Percentiles rank a stretch among this genome's conserved stretches.
Evolutionary conservation across 306 rosid species (phyloP).

Genomic region (Canavalia ensiformis): DNA sequence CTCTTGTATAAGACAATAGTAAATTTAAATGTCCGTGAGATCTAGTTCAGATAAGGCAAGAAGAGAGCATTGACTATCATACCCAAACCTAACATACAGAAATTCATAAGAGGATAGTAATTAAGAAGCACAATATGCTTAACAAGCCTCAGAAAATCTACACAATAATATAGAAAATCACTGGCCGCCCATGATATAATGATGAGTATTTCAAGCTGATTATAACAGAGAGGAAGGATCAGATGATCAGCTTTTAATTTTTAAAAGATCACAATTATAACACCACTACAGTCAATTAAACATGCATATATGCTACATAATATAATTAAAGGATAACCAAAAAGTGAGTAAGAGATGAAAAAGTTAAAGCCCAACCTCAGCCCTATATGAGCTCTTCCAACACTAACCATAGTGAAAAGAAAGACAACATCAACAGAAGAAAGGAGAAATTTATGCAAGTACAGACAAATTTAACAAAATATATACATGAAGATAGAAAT

Average conservation of each 20-base stretch:
- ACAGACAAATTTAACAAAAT: conserved; percentile 16
- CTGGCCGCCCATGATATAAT: background rate
- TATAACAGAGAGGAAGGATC: background rate
- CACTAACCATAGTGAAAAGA: conserved; percentile 26
- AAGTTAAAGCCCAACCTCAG: conserved; percentile 19
- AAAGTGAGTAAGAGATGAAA: background rate
- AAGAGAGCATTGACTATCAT: background rate
- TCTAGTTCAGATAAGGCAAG: background rate
- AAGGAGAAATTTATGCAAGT: conserved; percentile 20
- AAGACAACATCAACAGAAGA: conserved; percentile 13
- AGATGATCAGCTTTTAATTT: conserved; percentile 2
- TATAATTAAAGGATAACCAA: conserved; percentile 5
- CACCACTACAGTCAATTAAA: background rate
- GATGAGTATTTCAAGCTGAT: background rate
- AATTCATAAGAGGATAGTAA: background rate
- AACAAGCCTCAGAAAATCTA: background rate
- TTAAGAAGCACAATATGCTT: background rate
- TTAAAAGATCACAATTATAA: conserved; percentile 22
- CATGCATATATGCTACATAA: conserved; percentile 4
- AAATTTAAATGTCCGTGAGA: too few relatives aligned
- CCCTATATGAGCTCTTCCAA: background rate
- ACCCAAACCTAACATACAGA: background rate
- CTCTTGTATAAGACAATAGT: background rate
- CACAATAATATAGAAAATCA: background rate
- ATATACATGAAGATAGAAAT: conserved; percentile 35